A percentile compares a stretch with the other conserved stretches of the same genome.
Evolutionary conservation across 257 asterid genomes (phyloP).

Genomic region (Galeopsis tetrahit): DNA sequence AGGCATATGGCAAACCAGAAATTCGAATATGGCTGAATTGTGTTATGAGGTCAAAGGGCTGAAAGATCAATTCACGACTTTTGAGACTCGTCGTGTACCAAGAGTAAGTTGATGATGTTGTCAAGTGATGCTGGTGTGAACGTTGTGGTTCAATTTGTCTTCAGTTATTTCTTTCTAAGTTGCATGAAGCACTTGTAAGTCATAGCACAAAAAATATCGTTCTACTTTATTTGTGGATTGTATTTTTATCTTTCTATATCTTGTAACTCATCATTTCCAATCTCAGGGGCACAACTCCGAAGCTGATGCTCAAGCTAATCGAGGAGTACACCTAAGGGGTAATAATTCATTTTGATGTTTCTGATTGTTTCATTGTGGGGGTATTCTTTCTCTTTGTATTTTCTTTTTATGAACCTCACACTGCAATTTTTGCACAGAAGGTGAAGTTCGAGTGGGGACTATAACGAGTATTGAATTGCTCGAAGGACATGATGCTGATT

Average conservation of each 20-base stretch:
- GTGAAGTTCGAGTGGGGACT: slow-evolving; percentile 63
- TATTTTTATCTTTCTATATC: background rate
- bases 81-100: slow-evolving; percentile 71
- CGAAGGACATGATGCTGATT: too few relatives aligned
- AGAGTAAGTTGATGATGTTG: slow-evolving; percentile 64
- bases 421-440: slow-evolving; percentile 46
- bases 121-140: slow-evolving; percentile 25
- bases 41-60: slow-evolving; percentile 89
- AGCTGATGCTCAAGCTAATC: slow-evolving; percentile 88
- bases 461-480: too few relatives aligned
- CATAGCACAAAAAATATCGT: background rate
- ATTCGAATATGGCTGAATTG: slow-evolving; percentile 83
- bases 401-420: background rate
- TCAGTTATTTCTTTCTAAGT: background rate
- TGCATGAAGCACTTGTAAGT: background rate
- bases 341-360: slow-evolving; percentile 24
- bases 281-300: slow-evolving; percentile 57
- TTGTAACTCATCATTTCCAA: background rate
- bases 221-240: background rate
- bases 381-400: slow-evolving; percentile 12
- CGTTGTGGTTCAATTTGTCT: background rate
- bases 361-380: slow-evolving; percentile 6
- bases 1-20: slow-evolving; percentile 88
- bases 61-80: slow-evolving; percentile 72
- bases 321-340: slow-evolving; percentile 68